A percentile compares a stretch with the other conserved stretches of the same genome.
Conservation (phyloP, 805 yeast genomes). For the Kregervanrija pseudodelftensis region DNA sequence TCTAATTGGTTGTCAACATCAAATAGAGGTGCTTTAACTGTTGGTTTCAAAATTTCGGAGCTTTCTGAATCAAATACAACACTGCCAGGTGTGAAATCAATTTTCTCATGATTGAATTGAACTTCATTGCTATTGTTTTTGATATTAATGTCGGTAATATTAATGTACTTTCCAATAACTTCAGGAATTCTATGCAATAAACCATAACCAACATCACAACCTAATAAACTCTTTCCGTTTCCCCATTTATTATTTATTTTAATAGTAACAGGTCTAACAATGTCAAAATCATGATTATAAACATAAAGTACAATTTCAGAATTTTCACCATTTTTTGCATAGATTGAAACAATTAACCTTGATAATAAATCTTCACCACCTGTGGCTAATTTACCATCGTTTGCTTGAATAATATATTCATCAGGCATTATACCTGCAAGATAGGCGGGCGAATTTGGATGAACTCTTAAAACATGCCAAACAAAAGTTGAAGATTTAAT, state of each 20-base stretch:
- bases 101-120: too few species aligned
- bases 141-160: neutral
- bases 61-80: constrained; percentile 14
- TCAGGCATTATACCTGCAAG: constrained; percentile 76
- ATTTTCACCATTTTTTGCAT: constrained; percentile 20
- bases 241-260: constrained; percentile 69
- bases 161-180: constrained; percentile 36
- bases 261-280: constrained; percentile 82
- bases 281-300: constrained; percentile 81
- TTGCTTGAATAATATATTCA: constrained; percentile 84
- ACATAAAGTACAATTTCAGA: constrained; percentile 50
- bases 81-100: constrained; percentile 19
- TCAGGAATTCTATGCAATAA: constrained; percentile 68
- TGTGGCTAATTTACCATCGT: constrained; percentile 74
- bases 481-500: constrained; percentile 69
- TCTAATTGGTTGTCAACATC: neutral
- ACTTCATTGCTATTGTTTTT: too few species aligned
- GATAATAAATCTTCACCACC: constrained; percentile 84
- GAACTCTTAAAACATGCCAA: constrained; percentile 76
- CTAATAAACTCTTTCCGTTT: constrained; percentile 68
- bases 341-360: constrained; percentile 53
- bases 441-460: constrained; percentile 74
- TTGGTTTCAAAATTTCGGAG: constrained; percentile 11
- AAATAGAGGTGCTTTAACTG: constrained; percentile 21
- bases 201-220: constrained; percentile 95